Base-by-base conservation (phyloP, 768 basidiomycete genomes). In the Exidia glandulosa region DNA sequence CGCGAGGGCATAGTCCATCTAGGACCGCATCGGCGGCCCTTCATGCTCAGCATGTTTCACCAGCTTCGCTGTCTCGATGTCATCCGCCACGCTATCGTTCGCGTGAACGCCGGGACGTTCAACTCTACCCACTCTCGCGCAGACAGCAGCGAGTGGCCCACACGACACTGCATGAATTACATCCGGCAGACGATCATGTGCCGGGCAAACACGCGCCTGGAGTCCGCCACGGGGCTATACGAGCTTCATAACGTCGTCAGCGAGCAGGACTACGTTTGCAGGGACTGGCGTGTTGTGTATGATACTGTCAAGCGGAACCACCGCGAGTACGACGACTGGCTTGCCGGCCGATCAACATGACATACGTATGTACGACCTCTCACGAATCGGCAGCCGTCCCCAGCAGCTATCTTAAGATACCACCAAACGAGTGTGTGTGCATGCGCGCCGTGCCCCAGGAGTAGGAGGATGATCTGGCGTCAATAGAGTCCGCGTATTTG, bases 141-240 rank as follows among this genome's bases (percentile, higher is more conserved):
- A 16, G 7, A 7, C 34, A 16, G 16, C 34, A 16, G 16, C 16
- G 34, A 36, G 34, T 29, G 50, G 33, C 57, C 60, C 55, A 41
- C 30, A 62, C 67, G 12, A 25, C 75, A 77, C 34, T 77, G 75
- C 52, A 59, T 77, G 63, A 77, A 77, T 59, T 76, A 77, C 36
- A 59, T 77, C 13, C 64, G 71, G 2, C 73, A 77, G 68, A 71
- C 70, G 68, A 58, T 75, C 0, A 62, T 73, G 29, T 77, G 76
- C 41, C 69, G 69, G 1, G 70, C 68, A 2, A 70, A 76, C 57
- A 67, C 69, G 29, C 66, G 69, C 31, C 32, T 77, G 57, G 71
- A 73, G 56, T 34, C 66, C 9, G 7, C 34, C 34, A 36, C 34
- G 7, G 34, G 34, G 34, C 7, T 36, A 7, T 36, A 36, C 34